Percentiles rank a stretch among this genome's conserved stretches.
Conservation (phyloP, 2,329 filamentous ascomycete species). For the Epichloe baconii region DNA sequence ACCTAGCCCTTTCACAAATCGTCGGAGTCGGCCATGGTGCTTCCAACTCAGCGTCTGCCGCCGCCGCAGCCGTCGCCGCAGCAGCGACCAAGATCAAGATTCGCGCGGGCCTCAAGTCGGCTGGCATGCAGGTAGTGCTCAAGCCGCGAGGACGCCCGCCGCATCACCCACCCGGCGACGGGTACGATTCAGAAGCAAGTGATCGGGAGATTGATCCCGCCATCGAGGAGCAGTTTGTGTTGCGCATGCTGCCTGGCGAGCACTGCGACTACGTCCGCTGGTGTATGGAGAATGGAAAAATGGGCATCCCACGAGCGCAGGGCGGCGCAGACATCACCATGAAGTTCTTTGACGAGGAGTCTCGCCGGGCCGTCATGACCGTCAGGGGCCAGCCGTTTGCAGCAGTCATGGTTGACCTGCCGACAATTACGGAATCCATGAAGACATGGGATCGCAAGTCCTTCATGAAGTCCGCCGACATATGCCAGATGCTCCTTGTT, state of each 20-base stretch:
- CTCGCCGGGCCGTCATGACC: conserved; percentile 58
- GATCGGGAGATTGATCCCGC: conserved; percentile 78
- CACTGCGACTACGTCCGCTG: conserved; percentile 74
- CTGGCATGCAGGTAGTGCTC: conserved; percentile 29
- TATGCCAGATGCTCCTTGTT: conserved; percentile 80
- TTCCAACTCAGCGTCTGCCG: background rate
- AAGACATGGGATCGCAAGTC: conserved; percentile 85
- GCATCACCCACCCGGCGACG: conserved; percentile 63
- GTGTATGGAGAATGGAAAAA: conserved; percentile 61
- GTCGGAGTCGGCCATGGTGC: conserved; percentile 1
- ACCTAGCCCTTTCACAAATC: conserved; percentile 20
- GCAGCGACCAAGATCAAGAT: conserved; percentile 43
- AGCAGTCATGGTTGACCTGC: conserved; percentile 68
- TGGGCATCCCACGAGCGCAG: conserved; percentile 50
- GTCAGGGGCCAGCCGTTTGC: conserved; percentile 62
- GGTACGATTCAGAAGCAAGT: conserved; percentile 92
- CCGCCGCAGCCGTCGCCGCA: conserved; percentile 11
- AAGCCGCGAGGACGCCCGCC: conserved; percentile 57
- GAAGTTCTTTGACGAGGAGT: conserved; percentile 64
- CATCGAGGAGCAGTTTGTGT: conserved; percentile 78
- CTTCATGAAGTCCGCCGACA: conserved; percentile 80
- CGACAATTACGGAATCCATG: conserved; percentile 79
- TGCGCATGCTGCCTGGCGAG: conserved; percentile 77
- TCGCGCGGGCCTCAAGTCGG: conserved; percentile 24
- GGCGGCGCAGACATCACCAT: conserved; percentile 69